phyloP scores from a whole-genome alignment of 2,329 filamentous ascomycete genomes.

The Pseudogymnoascus sp. region DNA sequence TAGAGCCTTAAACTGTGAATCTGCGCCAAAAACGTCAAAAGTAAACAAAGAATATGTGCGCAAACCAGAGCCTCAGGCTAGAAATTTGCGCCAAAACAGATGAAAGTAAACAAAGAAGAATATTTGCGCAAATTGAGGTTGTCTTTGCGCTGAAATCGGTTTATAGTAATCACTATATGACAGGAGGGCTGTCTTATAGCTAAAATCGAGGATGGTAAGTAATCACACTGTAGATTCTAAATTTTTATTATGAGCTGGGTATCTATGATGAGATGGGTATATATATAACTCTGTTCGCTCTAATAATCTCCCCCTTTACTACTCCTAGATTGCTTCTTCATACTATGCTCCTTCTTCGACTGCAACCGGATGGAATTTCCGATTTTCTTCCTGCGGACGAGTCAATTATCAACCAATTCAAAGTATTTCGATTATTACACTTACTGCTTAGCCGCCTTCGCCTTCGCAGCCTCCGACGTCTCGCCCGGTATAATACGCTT shows the following conservation, averaged over 20 bases:
- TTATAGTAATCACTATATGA: too few species aligned
- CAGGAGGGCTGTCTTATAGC: too few species aligned
- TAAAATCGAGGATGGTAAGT: too few species aligned
- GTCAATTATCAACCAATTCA: background rate
- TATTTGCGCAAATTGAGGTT: too few species aligned
- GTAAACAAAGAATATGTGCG: too few species aligned
- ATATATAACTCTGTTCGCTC: background rate
- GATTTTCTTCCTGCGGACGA: constrained; percentile 20
- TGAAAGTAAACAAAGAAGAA: too few species aligned
- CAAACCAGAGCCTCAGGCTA: too few species aligned
- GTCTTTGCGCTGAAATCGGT: too few species aligned
- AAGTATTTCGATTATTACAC: constrained; percentile 8
- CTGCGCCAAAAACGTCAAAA: too few species aligned
- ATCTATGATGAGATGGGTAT: background rate
- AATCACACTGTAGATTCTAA: background rate
- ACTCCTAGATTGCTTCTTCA: constrained; percentile 22
- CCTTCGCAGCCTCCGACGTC: constrained; percentile 42
- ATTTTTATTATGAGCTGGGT: background rate
- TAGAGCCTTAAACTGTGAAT: too few species aligned
- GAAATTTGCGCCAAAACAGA: too few species aligned
- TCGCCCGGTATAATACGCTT: constrained; percentile 23
- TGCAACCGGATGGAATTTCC: constrained; percentile 24
- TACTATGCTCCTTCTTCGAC: constrained; percentile 26
- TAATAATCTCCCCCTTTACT: constrained; percentile 9
- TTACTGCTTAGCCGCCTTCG: constrained; percentile 39